These are phyloP conservation scores for Hypomontagnella submonticulosa DNA, from an alignment of 495 filamentous ascomycete species.

Conservation along the genomic window DNA sequence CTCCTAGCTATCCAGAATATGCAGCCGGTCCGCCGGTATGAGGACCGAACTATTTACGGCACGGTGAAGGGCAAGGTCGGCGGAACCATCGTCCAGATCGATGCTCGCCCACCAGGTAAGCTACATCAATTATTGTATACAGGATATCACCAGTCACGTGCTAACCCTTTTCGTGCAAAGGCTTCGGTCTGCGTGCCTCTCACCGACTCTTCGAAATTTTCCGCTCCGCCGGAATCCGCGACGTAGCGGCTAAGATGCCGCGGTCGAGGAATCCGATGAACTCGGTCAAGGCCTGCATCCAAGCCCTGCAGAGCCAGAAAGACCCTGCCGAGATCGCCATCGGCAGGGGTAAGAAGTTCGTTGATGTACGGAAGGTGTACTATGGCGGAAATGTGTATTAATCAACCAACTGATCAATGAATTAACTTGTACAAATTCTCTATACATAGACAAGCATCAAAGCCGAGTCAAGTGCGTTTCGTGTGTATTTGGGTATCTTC, in stretches of 20 bases:
- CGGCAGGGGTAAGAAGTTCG: conserved; percentile 89
- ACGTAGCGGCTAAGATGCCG: conserved; percentile 82
- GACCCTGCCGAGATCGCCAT: conserved; percentile 89
- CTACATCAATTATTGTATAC: conserved; percentile 13
- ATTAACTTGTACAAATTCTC: conserved; percentile 28
- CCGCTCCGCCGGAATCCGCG: conserved; percentile 80
- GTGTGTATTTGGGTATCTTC: conserved; percentile 34
- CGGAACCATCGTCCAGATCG: conserved; percentile 81
- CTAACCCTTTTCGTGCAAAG: conserved; percentile 53
- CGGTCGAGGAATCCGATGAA: conserved; percentile 94
- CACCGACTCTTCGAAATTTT: conserved; percentile 93
- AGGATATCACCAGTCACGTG: neutral
- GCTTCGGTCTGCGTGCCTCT: conserved; percentile 91
- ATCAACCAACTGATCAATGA: conserved; percentile 26
- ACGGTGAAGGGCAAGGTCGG: conserved; percentile 85
- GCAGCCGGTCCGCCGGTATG: conserved; percentile 87
- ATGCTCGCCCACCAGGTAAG: conserved; percentile 87
- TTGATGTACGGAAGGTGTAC: conserved; percentile 96
- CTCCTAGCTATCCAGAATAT: conserved; percentile 85
- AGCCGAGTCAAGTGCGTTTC: neutral
- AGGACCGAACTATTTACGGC: conserved; percentile 90
- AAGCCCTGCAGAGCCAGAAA: conserved; percentile 83
- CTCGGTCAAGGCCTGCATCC: conserved; percentile 86
- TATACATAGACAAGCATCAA: conserved; percentile 5
- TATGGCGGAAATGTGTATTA: conserved; percentile 79